Evolutionary conservation across 1,139 yeast species (phyloP), one percentile per base, ranked within the genome.

Genomic region (Arxiozyma heterogenica): DNA sequence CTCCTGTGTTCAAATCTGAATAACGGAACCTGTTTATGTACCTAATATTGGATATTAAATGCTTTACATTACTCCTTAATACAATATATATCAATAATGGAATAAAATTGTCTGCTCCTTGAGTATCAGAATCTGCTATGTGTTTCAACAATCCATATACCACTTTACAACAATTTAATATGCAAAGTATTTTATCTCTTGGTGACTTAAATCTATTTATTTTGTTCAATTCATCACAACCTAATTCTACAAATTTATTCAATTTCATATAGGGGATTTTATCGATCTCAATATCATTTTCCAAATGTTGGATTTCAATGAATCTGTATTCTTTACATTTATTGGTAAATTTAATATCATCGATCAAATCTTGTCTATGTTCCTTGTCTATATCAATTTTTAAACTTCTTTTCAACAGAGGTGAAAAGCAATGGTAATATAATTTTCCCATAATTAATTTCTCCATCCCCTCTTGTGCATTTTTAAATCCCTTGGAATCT

Each of bases 391-490:
- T 58, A 6, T 47, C 47, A 4, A 73, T 64, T 21, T 51, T 58
- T 34, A 74, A 71, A 22, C 71, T 68, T 7, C 73, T 71, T 1
- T 75, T 70, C 25, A 88, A 79, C 53, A 78, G 84, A 0, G 98
- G 98, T 0, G 97, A 83, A 65, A 87, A 94, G 44, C 94, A 86
- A 54, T 79, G 81, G 1, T 76, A 76, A 66, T 90, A 91, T 4
- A 94, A 71, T 60, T 96, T 76, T 57, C 93, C 91, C 95, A 91
- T 89, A 11, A 94, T 76, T 45, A 94, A 76, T 67, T 94, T 94
- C 69, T 94, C 99, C 66, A 93, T 77, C 0, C 98, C 98, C 64
- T 90, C 97, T 58, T 85, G 73, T 1, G 95, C 85, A 64, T 91
- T 91, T 48, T 79, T 83, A 55, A 86, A 73, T 54, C 80, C 81